Conservation (phyloP, 768 basidiomycete species). For the Boletus vinaceobasis region DNA sequence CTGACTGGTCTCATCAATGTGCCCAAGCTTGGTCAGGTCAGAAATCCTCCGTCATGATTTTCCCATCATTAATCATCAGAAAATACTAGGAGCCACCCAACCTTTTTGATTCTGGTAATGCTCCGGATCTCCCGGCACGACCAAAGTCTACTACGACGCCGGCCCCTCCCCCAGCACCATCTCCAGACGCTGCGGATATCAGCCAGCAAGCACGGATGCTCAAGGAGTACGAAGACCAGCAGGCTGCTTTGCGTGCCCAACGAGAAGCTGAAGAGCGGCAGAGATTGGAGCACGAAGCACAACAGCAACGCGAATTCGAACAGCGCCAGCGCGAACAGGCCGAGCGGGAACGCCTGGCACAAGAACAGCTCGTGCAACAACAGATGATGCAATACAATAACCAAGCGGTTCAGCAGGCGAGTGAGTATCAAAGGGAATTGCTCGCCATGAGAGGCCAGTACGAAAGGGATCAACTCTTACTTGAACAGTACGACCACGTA, state of each 20-base stretch:
- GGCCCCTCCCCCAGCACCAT: slow-evolving; percentile 70
- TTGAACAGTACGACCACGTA: slow-evolving; percentile 96
- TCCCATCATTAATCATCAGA: neutral
- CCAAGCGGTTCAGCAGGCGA: slow-evolving; percentile 68
- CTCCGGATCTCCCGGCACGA: slow-evolving; percentile 85
- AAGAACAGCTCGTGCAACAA: slow-evolving; percentile 82
- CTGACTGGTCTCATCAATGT: slow-evolving; percentile 97
- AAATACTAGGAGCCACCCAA: slow-evolving; percentile 87
- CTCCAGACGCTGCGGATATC: slow-evolving; percentile 66
- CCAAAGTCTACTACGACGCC: slow-evolving; percentile 54
- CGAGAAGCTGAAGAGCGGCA: slow-evolving; percentile 80
- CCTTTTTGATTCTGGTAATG: slow-evolving; percentile 73
- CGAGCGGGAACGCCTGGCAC: slow-evolving; percentile 82
- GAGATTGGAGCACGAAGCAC: slow-evolving; percentile 72
- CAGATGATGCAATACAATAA: slow-evolving; percentile 80
- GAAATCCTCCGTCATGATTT: neutral
- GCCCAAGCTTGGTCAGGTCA: slow-evolving; percentile 89
- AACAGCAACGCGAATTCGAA: slow-evolving; percentile 86
- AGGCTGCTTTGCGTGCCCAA: slow-evolving; percentile 77
- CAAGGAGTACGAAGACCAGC: slow-evolving; percentile 95
- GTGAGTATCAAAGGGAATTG: slow-evolving; percentile 86
- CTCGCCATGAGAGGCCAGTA: slow-evolving; percentile 95
- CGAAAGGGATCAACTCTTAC: slow-evolving; percentile 94
- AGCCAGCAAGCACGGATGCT: slow-evolving; percentile 92
- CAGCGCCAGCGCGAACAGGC: slow-evolving; percentile 83